Percentiles rank a stretch among this genome's conserved stretches.
These are phyloP conservation scores for Blastobotrys parvus DNA, from an alignment of 805 yeast genomes.

Conservation along the genomic window DNA sequence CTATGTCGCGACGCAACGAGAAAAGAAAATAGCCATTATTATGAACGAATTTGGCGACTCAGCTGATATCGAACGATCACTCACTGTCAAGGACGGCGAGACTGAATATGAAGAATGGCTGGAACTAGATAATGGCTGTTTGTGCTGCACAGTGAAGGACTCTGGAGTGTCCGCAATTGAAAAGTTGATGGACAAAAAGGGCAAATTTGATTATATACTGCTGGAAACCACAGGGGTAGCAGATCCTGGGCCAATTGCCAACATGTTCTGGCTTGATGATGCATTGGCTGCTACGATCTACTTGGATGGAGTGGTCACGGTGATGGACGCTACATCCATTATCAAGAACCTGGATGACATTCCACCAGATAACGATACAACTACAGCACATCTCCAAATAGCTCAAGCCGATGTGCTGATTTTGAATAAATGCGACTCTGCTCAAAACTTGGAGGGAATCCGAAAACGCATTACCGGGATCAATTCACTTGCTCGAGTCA, in stretches of 20 bases:
- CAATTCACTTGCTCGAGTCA: constrained; percentile 60
- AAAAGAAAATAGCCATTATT: constrained; percentile 80
- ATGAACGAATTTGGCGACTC: constrained; percentile 86
- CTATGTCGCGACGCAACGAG: constrained; percentile 51
- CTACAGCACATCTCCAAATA: constrained; percentile 84
- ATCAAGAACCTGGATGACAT: constrained; percentile 56
- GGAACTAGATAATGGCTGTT: constrained; percentile 92
- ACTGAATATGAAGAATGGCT: constrained; percentile 82
- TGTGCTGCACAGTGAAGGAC: constrained; percentile 94
- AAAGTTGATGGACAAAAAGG: constrained; percentile 62
- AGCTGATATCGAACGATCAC: constrained; percentile 76
- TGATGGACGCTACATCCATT: constrained; percentile 61
- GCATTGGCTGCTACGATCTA: constrained; percentile 77
- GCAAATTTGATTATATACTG: constrained; percentile 79
- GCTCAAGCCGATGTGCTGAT: constrained; percentile 82
- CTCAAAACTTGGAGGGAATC: constrained; percentile 29
- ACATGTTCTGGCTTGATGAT: constrained; percentile 96
- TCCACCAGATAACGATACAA: constrained; percentile 37
- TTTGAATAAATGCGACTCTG: constrained; percentile 67
- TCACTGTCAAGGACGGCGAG: constrained; percentile 55
- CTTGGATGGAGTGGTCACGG: constrained; percentile 87
- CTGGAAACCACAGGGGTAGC: constrained; percentile 95
- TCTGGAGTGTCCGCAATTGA: constrained; percentile 94
- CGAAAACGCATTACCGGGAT: constrained; percentile 40
- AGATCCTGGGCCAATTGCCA: constrained; percentile 95